Conservation (phyloP, 2,329 filamentous ascomycete species). For the Diaporthe ilicicola region DNA sequence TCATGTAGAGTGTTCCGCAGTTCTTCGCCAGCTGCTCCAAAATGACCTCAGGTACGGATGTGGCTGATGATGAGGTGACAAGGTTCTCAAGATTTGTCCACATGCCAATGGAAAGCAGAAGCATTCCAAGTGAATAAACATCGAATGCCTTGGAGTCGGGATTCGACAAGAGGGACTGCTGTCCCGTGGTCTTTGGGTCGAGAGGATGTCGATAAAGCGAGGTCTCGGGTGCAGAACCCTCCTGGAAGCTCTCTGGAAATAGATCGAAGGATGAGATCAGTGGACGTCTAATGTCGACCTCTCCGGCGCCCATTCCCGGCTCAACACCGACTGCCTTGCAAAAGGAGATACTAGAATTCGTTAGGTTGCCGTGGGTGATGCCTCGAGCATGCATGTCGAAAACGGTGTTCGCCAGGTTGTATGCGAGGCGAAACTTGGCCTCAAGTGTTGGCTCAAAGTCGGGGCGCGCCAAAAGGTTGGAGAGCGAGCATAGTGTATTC, state of each 20-base stretch:
- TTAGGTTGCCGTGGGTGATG: constrained; percentile 75
- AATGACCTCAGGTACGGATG: constrained; percentile 67
- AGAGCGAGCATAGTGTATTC: constrained; percentile 62
- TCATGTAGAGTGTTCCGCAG: constrained; percentile 79
- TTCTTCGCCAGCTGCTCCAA: constrained; percentile 70
- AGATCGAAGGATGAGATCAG: constrained; percentile 79
- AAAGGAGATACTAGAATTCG: constrained; percentile 74
- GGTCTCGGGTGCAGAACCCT: constrained; percentile 41
- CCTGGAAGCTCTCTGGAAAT: constrained; percentile 62
- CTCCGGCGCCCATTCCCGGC: constrained; percentile 50
- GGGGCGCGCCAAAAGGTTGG: constrained; percentile 60
- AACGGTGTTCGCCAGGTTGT: constrained; percentile 76
- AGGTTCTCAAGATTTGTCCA: constrained; percentile 74
- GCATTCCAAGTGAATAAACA: constrained; percentile 76
- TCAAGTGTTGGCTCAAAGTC: constrained; percentile 73
- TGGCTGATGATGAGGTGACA: constrained; percentile 51
- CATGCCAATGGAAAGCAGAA: constrained; percentile 78
- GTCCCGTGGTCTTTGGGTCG: constrained; percentile 60
- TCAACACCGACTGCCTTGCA: constrained; percentile 56
- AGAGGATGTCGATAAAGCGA: constrained; percentile 73
- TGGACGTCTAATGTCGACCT: constrained; percentile 72
- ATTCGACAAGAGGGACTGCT: constrained; percentile 55
- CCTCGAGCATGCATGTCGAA: constrained; percentile 77
- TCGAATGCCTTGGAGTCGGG: constrained; percentile 69
- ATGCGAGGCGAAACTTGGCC: constrained; percentile 78